Base-by-base conservation (phyloP, 1,284 basidiomycete genomes). In the Cutaneotrichosporon sp. region DNA sequence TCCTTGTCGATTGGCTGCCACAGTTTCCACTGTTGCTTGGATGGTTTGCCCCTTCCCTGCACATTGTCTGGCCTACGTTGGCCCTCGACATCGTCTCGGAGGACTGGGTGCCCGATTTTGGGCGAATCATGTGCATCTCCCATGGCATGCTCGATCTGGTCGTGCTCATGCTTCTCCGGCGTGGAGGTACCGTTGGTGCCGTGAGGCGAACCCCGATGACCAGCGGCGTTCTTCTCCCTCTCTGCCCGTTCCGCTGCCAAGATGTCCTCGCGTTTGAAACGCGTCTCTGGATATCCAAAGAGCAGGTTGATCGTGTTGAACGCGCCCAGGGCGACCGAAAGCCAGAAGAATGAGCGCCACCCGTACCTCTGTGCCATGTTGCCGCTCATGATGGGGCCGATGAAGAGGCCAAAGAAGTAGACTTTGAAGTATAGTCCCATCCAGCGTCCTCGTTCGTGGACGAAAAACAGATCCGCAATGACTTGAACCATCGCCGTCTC, bases 401-500 rank as follows among this genome's bases (percentile, higher is more conserved):
- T 53, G 38, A 57, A 57, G 8, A 57, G 51, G 19, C 55, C 55
- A 25, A 53, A 29, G 34, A 57, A 57, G 39, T 39, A 57, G 12
- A 37, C 27, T 6, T 49, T 46, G 24, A 54, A 56, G 54, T 59
- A 59, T 2, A 56, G n/a, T 5, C 54, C 54, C 44, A 49, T 59
- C 33, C 38, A 46, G 14, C 35, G 33, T 3, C 51, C 57, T 19
- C 57, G 46, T 51, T 59, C 46, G 44, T 59, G 57, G 12, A 59
- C 26, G 48, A 59, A 59, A 44, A 53, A 56, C 29, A 54, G 11
- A 44, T 59, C 57, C 1, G 54, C 54, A 20, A 59, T 51, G 27
- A 55, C 43, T 32, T 52, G 51, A 17, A 52, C 51, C 51, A 52
- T 52, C 24, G 51, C 24, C 3, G 51, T 52, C 48, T 52, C 47